A percentile compares a stretch with the other conserved stretches of the same genome.
phyloP scores from a whole-genome alignment of 108 stramenopile genomes.

The Discostella stelligeroides region DNA sequence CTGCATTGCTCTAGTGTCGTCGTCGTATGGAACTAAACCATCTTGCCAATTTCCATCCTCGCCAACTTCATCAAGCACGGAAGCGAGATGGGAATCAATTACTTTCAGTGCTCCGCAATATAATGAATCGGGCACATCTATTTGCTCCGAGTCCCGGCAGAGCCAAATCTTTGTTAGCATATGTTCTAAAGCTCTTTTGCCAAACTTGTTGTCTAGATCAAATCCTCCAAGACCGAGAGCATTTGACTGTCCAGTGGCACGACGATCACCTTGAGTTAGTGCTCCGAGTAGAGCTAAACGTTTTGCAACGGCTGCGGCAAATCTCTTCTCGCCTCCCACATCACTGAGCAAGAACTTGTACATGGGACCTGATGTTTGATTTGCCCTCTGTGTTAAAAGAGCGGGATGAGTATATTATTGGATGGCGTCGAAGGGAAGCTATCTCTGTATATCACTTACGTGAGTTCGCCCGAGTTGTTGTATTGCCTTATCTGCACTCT shows the following conservation, averaged over 20 bases:
- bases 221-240: constrained; percentile 41
- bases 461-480: constrained; percentile 85
- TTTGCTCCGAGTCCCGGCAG: neutral
- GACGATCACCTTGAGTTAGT: constrained; percentile 70
- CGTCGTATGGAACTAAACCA: neutral
- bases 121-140: neutral
- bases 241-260: constrained; percentile 51
- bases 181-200: constrained; percentile 20
- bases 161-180: constrained; percentile 6
- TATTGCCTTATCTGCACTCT: constrained; percentile 71
- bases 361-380: constrained; percentile 55
- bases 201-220: constrained; percentile 50
- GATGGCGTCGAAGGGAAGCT: too few species aligned
- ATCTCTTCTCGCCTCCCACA: constrained; percentile 72
- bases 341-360: constrained; percentile 60
- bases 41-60: neutral
- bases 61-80: neutral
- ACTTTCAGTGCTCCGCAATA: neutral
- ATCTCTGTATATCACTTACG: neutral
- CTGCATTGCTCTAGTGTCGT: neutral
- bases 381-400: constrained; percentile 22
- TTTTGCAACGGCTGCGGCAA: constrained; percentile 72
- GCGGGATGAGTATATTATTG: too few species aligned
- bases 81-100: neutral
- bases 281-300: constrained; percentile 72